Conservation (phyloP, 768 basidiomycete species). For the Russula earlei region DNA sequence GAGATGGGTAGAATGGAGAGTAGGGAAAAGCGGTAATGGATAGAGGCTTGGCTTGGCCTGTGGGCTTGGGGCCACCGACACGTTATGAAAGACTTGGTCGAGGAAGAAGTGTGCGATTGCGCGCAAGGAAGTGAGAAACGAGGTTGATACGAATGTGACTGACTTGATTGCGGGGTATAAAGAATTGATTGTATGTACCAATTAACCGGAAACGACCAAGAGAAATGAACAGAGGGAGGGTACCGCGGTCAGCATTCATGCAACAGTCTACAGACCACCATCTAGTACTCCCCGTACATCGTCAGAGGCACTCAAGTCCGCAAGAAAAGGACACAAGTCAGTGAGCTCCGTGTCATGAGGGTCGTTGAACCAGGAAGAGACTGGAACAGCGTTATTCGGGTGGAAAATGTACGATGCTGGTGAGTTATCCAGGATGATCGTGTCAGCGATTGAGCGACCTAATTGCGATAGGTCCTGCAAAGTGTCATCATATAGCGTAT, state of each 20-base stretch:
- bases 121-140: constrained; percentile 1
- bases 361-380: constrained; percentile 99
- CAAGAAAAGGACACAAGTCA: constrained; percentile 88
- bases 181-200: constrained; percentile 22
- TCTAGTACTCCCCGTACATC: constrained; percentile 91
- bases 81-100: background rate
- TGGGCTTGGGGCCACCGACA: background rate
- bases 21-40: background rate
- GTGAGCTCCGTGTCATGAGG: constrained; percentile 97
- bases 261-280: constrained; percentile 51
- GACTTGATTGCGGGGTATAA: constrained; percentile 22
- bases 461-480: constrained; percentile 90
- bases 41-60: background rate
- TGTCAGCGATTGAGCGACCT: constrained; percentile 86
- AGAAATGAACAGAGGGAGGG: constrained; percentile 13
- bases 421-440: constrained; percentile 97
- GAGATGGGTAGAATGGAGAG: background rate
- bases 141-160: constrained; percentile 20
- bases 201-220: constrained; percentile 19
- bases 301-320: constrained; percentile 74
- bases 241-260: constrained; percentile 2
- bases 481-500: background rate
- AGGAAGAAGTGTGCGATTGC: constrained; percentile 8
- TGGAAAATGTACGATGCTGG: constrained; percentile 99
- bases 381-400: constrained; percentile 97